These are phyloP conservation scores for Calonectria honghensis DNA, from an alignment of 2,329 filamentous ascomycete species.

Conservation along the genomic window DNA sequence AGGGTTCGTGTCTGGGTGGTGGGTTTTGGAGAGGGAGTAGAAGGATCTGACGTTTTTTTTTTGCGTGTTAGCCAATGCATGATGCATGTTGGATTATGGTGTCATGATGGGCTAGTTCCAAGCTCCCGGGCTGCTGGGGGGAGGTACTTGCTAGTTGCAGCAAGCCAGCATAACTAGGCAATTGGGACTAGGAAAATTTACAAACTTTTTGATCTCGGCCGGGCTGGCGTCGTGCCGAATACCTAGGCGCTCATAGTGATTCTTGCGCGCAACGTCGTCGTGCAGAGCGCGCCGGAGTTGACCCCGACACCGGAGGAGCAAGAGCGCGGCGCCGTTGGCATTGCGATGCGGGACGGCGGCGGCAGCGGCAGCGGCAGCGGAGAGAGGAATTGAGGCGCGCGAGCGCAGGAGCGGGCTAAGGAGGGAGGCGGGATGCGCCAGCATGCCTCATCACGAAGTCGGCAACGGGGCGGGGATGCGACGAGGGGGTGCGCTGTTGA, in stretches of 20 bases:
- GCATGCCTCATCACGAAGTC: slow-evolving; percentile 78
- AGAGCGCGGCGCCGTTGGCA: slow-evolving; percentile 27
- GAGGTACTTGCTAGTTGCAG: not conserved
- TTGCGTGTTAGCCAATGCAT: slow-evolving; percentile 7
- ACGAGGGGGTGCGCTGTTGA: slow-evolving; percentile 11
- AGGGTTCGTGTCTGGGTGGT: slow-evolving; percentile 95
- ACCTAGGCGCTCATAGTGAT: slow-evolving; percentile 89
- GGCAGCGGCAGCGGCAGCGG: slow-evolving; percentile 31
- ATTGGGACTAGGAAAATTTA: not conserved
- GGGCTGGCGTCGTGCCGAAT: slow-evolving; percentile 81
- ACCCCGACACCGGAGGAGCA: slow-evolving; percentile 50
- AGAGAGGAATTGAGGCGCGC: slow-evolving; percentile 51
- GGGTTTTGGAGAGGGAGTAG: slow-evolving; percentile 91
- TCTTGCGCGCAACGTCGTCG: slow-evolving; percentile 61
- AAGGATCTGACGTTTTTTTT: slow-evolving; percentile 75
- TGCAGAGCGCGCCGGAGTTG: slow-evolving; percentile 44
- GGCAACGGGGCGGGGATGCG: slow-evolving; percentile 12
- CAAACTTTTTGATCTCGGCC: slow-evolving; percentile 88
- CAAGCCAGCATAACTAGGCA: not conserved
- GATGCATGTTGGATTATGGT: slow-evolving; percentile 1
- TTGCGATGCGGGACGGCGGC: slow-evolving; percentile 9
- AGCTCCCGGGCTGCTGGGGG: not conserved
- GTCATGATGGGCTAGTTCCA: slow-evolving; percentile 9
- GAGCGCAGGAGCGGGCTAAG: slow-evolving; percentile 47
- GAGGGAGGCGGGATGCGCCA: slow-evolving; percentile 64